These are phyloP conservation scores for Tanacetum coccineum DNA, from an alignment of 129 eudicot species.

Conservation along the genomic window DNA sequence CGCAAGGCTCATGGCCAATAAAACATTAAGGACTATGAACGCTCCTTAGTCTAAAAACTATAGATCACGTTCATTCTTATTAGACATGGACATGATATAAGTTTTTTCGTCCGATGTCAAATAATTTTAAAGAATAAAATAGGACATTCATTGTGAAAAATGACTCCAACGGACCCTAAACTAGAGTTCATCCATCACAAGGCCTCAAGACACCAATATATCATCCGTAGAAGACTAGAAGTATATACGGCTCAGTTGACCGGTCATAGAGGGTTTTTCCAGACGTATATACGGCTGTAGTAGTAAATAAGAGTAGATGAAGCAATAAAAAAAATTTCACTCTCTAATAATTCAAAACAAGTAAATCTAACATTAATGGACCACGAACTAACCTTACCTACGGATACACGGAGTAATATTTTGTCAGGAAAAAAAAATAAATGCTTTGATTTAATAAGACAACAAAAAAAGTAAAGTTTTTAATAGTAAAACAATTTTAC, in stretches of 20 bases:
- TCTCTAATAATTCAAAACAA: neutral
- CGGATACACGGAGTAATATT: neutral
- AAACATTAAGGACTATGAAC: no score
- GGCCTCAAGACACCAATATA: no score
- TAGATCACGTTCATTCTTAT: no score
- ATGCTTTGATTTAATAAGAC: constrained; percentile 20
- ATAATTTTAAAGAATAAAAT: no score
- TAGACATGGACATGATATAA: no score
- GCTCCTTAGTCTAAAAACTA: no score
- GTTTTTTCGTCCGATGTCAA: no score
- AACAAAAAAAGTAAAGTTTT: constrained; percentile 15
- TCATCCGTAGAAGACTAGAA: no score
- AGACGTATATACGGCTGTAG: neutral
- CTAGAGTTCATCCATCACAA: neutral
- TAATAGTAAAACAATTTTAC: constrained; percentile 4
- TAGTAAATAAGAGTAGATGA: neutral
- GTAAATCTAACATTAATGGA: neutral
- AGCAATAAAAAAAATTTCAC: neutral
- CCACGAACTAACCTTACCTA: neutral
- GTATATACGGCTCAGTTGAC: no score
- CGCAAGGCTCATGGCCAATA: no score
- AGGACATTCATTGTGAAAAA: neutral
- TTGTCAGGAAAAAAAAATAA: neutral
- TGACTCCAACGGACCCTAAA: neutral
- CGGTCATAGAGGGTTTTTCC: no score